Base-by-base conservation (phyloP, 2,329 filamentous ascomycete species). In the Gyromitra esculenta region DNA sequence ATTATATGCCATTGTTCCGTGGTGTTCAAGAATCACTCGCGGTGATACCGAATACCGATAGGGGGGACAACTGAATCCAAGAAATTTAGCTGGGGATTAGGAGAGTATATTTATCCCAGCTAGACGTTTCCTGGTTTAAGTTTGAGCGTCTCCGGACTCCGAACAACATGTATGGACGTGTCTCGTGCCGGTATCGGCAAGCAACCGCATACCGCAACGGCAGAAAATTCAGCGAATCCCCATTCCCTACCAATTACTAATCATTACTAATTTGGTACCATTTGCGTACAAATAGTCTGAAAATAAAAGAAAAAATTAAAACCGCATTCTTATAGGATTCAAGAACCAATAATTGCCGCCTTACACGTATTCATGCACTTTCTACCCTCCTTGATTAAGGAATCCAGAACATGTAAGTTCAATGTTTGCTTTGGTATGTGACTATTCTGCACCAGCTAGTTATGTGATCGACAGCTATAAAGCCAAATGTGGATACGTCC, bases 1-100 rank as follows among this genome's bases (percentile, higher is more conserved):
- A 18, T 13, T 68, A 48, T 54, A 48, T 6, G 43, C 73, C 67
- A 76, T 76, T 35, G 2, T 48, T 54, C 37, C 8, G 37, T 9
- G 6, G 25, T 45, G 15, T 54, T 48, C 48, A n/a, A 25, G 11
- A 5, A 13, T 25, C 15, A 39, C 52, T 15, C 6, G 21, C 5
- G 43, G 25, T 13, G 39, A 25, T 62, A 62, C 15, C 5, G 39
- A 54, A 31, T 31, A 18, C 18, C 37, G 8, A 37, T 64, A 11
- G 15, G 52, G 8, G 39, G 15, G 35, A 25, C n/a, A 37, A 21
- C 18, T 8, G 31, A 35, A 25, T 2, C 3, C 15, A 54, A 67
- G 5, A 39, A 37, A 31, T 8, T 18, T 35, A 6, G 7, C 39
- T 45, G 37, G 52, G 35, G 21, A 21, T 31, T 8, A 1, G 52